Percentiles rank a stretch among this genome's conserved stretches.
Conservation (phyloP, 2,329 filamentous ascomycete species). For the Magnaporthiopsis incrustans region DNA sequence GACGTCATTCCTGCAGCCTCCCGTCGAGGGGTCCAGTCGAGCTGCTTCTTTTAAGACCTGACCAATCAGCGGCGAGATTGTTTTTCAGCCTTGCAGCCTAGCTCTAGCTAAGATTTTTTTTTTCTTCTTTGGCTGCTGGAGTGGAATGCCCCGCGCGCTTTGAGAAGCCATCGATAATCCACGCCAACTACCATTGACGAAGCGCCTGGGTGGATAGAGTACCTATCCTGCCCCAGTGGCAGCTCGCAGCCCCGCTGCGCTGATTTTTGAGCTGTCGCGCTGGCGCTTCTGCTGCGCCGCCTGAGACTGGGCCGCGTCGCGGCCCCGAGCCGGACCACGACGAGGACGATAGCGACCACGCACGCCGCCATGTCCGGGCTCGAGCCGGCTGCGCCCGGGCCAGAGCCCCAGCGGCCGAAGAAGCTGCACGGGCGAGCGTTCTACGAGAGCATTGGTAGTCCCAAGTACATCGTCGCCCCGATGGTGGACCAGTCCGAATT, state of each 20-base stretch:
- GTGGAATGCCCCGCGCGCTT: neutral
- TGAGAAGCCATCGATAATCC: neutral
- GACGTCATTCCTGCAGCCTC: neutral
- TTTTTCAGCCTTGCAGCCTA: neutral
- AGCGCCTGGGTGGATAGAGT: too few species aligned
- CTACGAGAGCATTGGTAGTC: conserved; percentile 89
- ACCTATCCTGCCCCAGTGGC: too few species aligned
- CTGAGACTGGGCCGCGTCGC: conserved; percentile 10
- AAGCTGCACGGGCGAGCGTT: conserved; percentile 83
- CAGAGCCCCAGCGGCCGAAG: conserved; percentile 14
- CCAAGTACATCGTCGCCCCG: conserved; percentile 83
- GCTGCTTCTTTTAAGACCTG: neutral
- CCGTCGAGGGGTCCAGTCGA: neutral
- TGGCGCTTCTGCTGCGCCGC: conserved; percentile 1
- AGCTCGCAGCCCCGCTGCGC: too few species aligned
- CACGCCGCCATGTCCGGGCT: conserved; percentile 6
- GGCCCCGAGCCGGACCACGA: conserved; percentile 8
- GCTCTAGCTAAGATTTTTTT: neutral
- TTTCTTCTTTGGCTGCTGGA: neutral
- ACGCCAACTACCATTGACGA: too few species aligned
- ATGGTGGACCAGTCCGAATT: conserved; percentile 99
- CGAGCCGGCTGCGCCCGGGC: conserved; percentile 7
- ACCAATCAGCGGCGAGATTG: neutral
- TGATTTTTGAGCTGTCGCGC: neutral
- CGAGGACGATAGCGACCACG: conserved; percentile 6